Evolutionary conservation across 148 eudicot species (phyloP), one percentile per base, ranked within the genome.

Genomic region (Simmondsia chinensis): DNA sequence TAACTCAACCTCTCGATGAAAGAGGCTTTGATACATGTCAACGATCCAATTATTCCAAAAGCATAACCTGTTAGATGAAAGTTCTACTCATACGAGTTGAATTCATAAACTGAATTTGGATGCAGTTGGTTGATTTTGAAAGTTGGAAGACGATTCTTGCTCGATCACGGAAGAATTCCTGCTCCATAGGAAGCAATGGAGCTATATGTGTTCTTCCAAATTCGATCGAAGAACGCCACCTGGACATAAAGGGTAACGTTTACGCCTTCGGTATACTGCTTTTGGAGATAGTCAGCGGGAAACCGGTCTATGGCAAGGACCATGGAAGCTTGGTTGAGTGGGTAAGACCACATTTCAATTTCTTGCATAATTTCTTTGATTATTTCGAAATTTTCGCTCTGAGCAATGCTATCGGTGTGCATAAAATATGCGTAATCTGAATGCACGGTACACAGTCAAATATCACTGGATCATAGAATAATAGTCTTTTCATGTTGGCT

Each of bases 111-210:
- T n/a, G 26, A n/a, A 5, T n/a, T 43, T 26, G 57, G n/a, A 20
- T 67, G 46, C 68, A 86, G 99, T 68, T 93, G 59, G 95, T 86
- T 57, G 96, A 93, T 77, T 93, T 93, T 65, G 99, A 86, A 55
- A 76, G 96, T 67, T 93, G 99, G 99, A 93, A 82, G 57, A 67
- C 81, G 1, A 69, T 93, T 35, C 61, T 76, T 22, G 75, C 94
- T 20, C 79, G 96, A 69, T 80, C 96, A 12, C 84, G 75, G 67
- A 82, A 82, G 61, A 83, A 79, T 40, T 74, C 87, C 4, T 73
- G 79, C 43, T 67, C 75, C 14, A 74, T 79, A 15, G 71, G 73
- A 53, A 73, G 50, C 61, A 66, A 82, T 39, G 99, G 89, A 25
- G 66, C 73, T 4, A 43, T 86, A 25, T 86, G 99, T 41, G 64